phyloP scores from a whole-genome alignment of 768 basidiomycete genomes.

The Suillus plorans region DNA sequence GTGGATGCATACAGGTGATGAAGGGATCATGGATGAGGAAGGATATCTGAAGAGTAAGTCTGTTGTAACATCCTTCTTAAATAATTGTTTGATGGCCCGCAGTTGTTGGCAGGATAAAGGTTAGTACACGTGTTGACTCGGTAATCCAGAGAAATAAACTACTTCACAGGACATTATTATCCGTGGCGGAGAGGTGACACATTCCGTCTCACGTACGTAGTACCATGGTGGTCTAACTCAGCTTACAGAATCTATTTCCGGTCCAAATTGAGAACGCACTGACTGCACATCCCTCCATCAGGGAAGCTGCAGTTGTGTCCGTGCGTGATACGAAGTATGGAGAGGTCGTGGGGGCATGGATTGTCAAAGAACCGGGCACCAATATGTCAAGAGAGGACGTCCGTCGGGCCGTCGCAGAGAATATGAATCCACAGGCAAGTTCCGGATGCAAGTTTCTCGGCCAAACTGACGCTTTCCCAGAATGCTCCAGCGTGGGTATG shows the following conservation, averaged over 20 bases:
- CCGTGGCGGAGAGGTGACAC: conserved; percentile 73
- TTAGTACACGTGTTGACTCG: conserved; percentile 22
- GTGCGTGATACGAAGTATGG: conserved; percentile 70
- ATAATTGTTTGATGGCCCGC: background rate
- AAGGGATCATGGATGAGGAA: conserved; percentile 78
- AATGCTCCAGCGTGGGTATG: conserved; percentile 83
- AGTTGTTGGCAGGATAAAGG: conserved; percentile 84
- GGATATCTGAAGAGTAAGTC: conserved; percentile 71
- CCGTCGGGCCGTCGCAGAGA: conserved; percentile 47
- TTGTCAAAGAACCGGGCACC: conserved; percentile 47
- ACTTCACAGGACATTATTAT: conserved; percentile 72
- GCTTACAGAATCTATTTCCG: conserved; percentile 72
- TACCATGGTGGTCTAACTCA: background rate
- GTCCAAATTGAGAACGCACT: conserved; percentile 82
- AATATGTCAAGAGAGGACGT: conserved; percentile 51
- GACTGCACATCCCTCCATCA: conserved; percentile 51
- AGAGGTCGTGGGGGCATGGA: conserved; percentile 82
- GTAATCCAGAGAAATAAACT: background rate
- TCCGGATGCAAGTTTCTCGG: background rate
- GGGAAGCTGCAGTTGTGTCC: conserved; percentile 72
- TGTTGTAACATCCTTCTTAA: background rate
- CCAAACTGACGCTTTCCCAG: conserved; percentile 35
- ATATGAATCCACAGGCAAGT: conserved; percentile 80
- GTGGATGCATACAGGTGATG: conserved; percentile 87
- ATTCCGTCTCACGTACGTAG: background rate